Evolutionary conservation across 257 asterid species (phyloP).

Genomic region (Gentiana straminea): DNA sequence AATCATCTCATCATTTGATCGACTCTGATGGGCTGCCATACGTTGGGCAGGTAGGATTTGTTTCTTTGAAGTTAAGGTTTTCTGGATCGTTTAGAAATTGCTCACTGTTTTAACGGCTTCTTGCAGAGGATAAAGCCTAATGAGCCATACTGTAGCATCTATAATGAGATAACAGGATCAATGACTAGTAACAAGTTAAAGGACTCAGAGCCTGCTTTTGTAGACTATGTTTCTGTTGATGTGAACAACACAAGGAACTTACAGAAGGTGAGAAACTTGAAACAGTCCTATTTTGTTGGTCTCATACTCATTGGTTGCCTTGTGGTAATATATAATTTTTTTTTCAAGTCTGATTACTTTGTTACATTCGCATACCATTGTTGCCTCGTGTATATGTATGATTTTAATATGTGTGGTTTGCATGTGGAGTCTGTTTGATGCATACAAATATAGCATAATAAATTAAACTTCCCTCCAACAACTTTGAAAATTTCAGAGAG

Average conservation of each 20-base stretch:
- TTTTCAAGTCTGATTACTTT: too few relatives aligned
- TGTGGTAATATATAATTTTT: too few relatives aligned
- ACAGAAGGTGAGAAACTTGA: constrained; percentile 53
- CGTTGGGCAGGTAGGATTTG: constrained; percentile 73
- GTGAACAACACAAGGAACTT: constrained; percentile 46
- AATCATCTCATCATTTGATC: constrained; percentile 42
- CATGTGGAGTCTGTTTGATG: too few relatives aligned
- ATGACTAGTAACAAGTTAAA: constrained; percentile 35
- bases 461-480: too few relatives aligned
- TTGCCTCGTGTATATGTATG: too few relatives aligned
- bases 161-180: constrained; percentile 38
- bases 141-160: constrained; percentile 66
- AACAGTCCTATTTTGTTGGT: too few relatives aligned
- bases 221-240: constrained; percentile 85
- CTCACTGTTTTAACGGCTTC: constrained; percentile 4
- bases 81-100: neutral
- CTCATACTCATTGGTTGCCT: too few relatives aligned
- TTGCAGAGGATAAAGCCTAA: constrained; percentile 61
- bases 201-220: constrained; percentile 66
- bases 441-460: too few relatives aligned
- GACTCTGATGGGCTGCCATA: constrained; percentile 95
- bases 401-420: too few relatives aligned
- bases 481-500: too few relatives aligned
- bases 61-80: neutral
- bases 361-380: too few relatives aligned